Base-by-base conservation (phyloP, 257 asterid species). In the Solanum raphanifolium region DNA sequence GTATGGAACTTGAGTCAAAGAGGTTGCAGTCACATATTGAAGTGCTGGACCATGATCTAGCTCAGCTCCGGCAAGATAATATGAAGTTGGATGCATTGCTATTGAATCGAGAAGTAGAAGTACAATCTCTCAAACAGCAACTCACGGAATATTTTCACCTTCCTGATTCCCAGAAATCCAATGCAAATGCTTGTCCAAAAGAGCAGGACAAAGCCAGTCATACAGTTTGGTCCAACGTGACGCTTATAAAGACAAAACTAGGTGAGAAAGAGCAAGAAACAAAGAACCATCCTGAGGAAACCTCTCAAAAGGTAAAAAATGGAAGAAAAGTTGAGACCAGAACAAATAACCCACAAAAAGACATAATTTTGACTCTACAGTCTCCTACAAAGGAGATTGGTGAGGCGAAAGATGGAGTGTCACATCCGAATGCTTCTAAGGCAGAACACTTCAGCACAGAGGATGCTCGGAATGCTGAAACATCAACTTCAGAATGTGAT, bases 1-100 rank as follows among this genome's bases (percentile, higher is more conserved):
- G 95, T 92, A 92, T 88, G 98, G 98, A 97, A 68, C 86, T 94
- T 9, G 98, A 95, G 89, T 94, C 98, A 4, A 95, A 95, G 92
- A 90, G 94, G 90, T 8, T 95, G 82, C 94, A 93, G 52, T 89
- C 97, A 0, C 94, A 90, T 43, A 39, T 95, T 31, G 97, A 95
- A 87, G 93, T 93, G 83, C 92, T 93, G 13, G 93, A 94, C 41
- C 92, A 88, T 21, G 94, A 94, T 18, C 89, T 94, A 48, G 29
- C 89, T 21, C 93, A 91, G 74, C 94, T 97, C 83, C 91, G 92
- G 88, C 93, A 93, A 60, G 95, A 94, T 43, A 95, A 95, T 72
- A 76, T 88, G 93, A 96, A 92, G 88, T 60, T 95, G 86, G 96
- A 95, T 87, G 78, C 91, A 27, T 62, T 89, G 32, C 84, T 95